Evolutionary conservation across 257 asterid genomes (phyloP).

Genomic region (Primulina tabacum): DNA sequence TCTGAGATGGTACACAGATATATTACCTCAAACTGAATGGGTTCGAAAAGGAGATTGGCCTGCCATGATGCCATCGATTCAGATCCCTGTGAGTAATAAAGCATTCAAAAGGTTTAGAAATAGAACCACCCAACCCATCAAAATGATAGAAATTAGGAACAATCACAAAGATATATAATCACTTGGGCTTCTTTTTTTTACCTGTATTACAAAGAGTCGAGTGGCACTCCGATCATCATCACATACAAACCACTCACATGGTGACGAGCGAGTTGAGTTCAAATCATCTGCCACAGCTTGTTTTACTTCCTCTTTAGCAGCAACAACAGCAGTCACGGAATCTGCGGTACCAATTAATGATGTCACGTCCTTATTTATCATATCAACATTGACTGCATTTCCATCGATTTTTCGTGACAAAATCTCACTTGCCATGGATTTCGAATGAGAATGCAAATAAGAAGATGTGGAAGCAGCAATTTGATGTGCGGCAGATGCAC

Average conservation of each 20-base stretch:
- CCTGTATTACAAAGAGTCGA: conserved; percentile 88
- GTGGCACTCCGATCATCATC: conserved; percentile 82
- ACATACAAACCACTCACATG: conserved; percentile 93
- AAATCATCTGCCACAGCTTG: conserved; percentile 97
- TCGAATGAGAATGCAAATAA: conserved; percentile 43
- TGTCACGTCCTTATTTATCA: conserved; percentile 50
- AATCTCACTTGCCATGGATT: conserved; percentile 32
- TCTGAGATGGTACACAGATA: conserved; percentile 6
- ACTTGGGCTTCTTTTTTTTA: conserved; percentile 11
- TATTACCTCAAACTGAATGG: conserved; percentile 84
- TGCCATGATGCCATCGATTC: conserved; percentile 96
- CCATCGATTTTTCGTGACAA: conserved; percentile 21
- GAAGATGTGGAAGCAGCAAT: conserved; percentile 56
- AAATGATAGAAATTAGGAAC: not conserved
- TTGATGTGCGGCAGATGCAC: conserved; percentile 44
- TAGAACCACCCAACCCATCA: not conserved
- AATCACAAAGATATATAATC: not conserved
- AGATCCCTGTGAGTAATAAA: conserved; percentile 57
- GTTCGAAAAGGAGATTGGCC: conserved; percentile 93
- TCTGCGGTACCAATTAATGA: conserved; percentile 83
- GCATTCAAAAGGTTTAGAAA: conserved; percentile 13
- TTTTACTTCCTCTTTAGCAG: conserved; percentile 96
- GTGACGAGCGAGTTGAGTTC: conserved; percentile 65
- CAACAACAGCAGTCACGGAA: conserved; percentile 89
- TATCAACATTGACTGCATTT: conserved; percentile 21